These are phyloP conservation scores for Taphrina betulina DNA, from an alignment of 1,139 yeast species.

Conservation along the genomic window DNA sequence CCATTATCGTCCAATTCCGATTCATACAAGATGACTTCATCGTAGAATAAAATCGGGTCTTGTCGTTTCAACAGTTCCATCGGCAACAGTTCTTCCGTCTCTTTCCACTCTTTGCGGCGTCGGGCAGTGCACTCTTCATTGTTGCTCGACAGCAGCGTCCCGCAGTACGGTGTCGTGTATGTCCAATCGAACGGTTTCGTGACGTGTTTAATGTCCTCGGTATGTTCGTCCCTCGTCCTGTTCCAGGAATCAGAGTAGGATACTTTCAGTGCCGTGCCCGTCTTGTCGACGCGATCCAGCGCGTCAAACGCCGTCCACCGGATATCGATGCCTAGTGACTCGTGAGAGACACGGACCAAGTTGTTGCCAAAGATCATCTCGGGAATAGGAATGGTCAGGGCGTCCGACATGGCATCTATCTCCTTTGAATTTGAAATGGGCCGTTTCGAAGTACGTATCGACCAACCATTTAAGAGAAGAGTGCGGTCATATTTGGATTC, in stretches of 20 bases:
- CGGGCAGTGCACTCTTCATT: no score
- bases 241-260: conserved; percentile 70
- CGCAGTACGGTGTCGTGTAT: conserved; percentile 75
- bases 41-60: conserved; percentile 85
- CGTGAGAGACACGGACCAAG: conserved; percentile 54
- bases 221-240: conserved; percentile 41
- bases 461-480: conserved; percentile 52
- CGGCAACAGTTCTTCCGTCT: conserved; percentile 54
- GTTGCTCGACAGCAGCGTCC: conserved; percentile 47
- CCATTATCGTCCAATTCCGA: conserved; percentile 98
- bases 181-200: conserved; percentile 96
- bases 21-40: conserved; percentile 82
- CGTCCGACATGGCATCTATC: conserved; percentile 64
- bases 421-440: conserved; percentile 77
- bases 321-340: conserved; percentile 50
- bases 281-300: conserved; percentile 60
- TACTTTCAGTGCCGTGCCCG: conserved; percentile 60
- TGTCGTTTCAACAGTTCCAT: conserved; percentile 64
- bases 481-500: conserved; percentile 6
- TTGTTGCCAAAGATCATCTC: conserved; percentile 98
- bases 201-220: conserved; percentile 52
- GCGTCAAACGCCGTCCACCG: conserved; percentile 80
- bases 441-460: conserved; percentile 64
- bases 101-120: conserved; percentile 36
- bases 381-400: conserved; percentile 78